Base-by-base conservation (phyloP, 306 rosid genomes). In the Rosa multiflora region DNA sequence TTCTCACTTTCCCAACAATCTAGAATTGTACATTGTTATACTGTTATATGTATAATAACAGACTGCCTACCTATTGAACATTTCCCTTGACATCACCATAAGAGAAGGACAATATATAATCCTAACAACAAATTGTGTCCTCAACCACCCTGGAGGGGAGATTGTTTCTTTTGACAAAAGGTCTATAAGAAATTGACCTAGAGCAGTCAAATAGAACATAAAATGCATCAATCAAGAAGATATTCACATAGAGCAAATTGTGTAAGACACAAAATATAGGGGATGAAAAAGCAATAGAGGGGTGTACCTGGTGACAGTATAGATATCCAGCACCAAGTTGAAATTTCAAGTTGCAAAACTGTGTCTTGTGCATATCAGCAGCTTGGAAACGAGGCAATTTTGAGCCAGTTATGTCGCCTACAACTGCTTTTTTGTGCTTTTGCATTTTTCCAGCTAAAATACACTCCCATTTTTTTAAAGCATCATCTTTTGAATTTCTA, bases 291-390 rank as follows among this genome's bases (percentile, higher is more conserved):
- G 67, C 43, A 26, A 51, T 20, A 68, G 71, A 77, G 35, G 64
- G 69, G 47, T 70, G 43, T 80, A 94, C 98, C 97, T 92, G 98
- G 87, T 94, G 98, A 82, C 94, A 94, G 56, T 90, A 94, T 53
- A 92, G 94, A 81, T 92, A 94, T 71, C 97, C 97, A 55, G 92
- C 88, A 52, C 99, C 99, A 72, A 91, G 91, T 73, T 88, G 91
- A 82, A 92, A 91, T 72, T 85, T 83, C 46, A 92, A 53, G 83
- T 94, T 93, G 83, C 85, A 85, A 70, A 94, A 91, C 64, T 85
- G 89, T 23, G 73, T 86, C 83, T 63, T 87, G 67, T 88, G 82
- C 99, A 94, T 94, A 82, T 87, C 86, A 78, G 83, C 43, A 42
- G 92, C 86, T 83, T 75, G 84, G 72, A 92, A 90, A 46, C 52